phyloP scores from a whole-genome alignment of 2,329 filamentous ascomycete species.

The Capronia americana region DNA sequence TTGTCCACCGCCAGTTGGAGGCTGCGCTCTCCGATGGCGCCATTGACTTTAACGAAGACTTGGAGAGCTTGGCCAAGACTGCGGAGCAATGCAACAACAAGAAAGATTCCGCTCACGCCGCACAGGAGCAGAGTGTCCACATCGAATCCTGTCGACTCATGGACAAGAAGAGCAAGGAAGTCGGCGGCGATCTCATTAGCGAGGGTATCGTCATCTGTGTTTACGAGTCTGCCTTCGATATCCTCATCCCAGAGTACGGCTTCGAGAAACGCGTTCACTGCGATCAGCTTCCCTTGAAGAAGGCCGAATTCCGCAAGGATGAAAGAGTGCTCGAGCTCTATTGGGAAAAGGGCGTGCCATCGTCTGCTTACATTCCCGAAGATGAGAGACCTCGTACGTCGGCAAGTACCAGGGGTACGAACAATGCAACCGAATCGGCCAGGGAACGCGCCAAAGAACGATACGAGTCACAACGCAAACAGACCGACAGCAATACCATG shows the following conservation, averaged over 20 bases:
- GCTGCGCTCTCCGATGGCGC: constrained; percentile 80
- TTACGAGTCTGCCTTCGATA: constrained; percentile 98
- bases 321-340: constrained; percentile 93
- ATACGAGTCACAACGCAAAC: constrained; percentile 88
- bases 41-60: constrained; percentile 84
- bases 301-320: constrained; percentile 98
- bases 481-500: constrained; percentile 93
- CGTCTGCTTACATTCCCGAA: constrained; percentile 93
- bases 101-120: constrained; percentile 97
- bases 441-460: constrained; percentile 82
- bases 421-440: constrained; percentile 80
- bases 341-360: constrained; percentile 99
- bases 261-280: constrained; percentile 99
- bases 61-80: constrained; percentile 87
- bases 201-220: constrained; percentile 97
- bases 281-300: constrained; percentile 94
- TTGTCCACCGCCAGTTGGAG: constrained; percentile 95
- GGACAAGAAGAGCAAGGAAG: constrained; percentile 86
- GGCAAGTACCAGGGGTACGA: constrained; percentile 73
- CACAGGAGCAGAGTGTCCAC: constrained; percentile 98
- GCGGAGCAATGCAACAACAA: constrained; percentile 97
- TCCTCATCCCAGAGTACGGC: constrained; percentile 96
- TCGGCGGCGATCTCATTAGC: constrained; percentile 88
- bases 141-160: constrained; percentile 96
- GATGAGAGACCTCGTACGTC: constrained; percentile 91